Evolutionary conservation across 805 yeast genomes (phyloP).

Genomic region (Kodamaea hsintzibuensis): DNA sequence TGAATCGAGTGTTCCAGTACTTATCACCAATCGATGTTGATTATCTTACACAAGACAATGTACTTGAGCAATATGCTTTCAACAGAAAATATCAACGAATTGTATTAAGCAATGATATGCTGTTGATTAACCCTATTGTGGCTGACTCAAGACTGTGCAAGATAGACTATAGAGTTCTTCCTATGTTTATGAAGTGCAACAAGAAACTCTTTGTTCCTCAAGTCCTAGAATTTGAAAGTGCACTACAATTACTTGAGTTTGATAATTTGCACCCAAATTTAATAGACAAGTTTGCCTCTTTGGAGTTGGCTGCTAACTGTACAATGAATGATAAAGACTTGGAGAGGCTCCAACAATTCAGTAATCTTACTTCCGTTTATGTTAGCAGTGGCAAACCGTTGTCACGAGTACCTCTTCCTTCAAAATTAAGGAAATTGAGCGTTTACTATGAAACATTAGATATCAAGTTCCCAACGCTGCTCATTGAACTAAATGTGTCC

Average conservation of each 20-base stretch:
- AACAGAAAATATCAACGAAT: not conserved
- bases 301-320: not conserved
- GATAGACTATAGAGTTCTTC: not conserved
- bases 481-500: not conserved
- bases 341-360: not conserved
- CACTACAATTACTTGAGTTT: not conserved
- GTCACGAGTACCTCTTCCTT: not conserved
- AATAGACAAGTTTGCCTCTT: not conserved
- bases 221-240: not conserved
- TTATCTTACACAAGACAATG: not conserved
- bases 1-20: not conserved
- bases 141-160: not conserved
- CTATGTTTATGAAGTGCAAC: not conserved
- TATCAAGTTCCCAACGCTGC: not conserved
- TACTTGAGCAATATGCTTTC: not conserved
- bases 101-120: not conserved
- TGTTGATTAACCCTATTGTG: not conserved
- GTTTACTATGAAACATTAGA: not conserved
- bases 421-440: not conserved
- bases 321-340: not conserved
- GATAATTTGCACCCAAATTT: constrained; percentile 2
- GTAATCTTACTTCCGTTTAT: not conserved
- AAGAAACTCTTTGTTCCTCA: not conserved
- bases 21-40: not conserved
- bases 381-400: not conserved